Evolutionary conservation across 2,329 filamentous ascomycete species (phyloP), one percentile per base, ranked within the genome.

Genomic region (Sporothrix euskadiensis): DNA sequence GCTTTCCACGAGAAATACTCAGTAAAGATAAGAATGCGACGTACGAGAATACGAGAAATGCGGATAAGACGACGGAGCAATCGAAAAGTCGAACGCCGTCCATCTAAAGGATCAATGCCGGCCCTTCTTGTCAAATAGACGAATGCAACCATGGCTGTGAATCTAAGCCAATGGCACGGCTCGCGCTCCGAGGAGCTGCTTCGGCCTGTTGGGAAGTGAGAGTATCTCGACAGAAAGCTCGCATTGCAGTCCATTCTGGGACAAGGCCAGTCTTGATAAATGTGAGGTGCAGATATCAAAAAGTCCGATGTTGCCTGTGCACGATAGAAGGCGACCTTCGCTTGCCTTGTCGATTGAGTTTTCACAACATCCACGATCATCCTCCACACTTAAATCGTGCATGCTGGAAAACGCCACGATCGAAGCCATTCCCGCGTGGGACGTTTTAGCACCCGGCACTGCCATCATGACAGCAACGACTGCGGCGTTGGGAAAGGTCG

Each of bases 191-290:
- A 69, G 2, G 16, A 35, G 30, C 66, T 49, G 47, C 5, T 26
- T 49, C 22, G 16, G 9, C 35, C 39, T 22, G 35, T 12, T 41
- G 59, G 16, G 19, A 12, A 14, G 14, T 7, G 7, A 4, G 19
- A 10, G 41, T 12, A 14, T 26, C 52, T 54, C n/a, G 49, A 54
- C 49, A 22, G 19, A 16, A 54, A 32, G 9, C 49, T 56, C 66
- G 66, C 66, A 56, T 30, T 35, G 66, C 47, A 54, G 30, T 69
- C 66, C 66, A 56, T 56, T 69, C 9, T 56, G 19, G 66, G 32
- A 68, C n/a, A 69, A 56, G 66, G 30, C 19, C 39, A 26, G 39
- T 65, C n/a, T 22, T 14, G 4, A 5, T n/a, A n/a, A 59, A 2
- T 59, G 56, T 10, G 32, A 41, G 9, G n/a, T 7, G 35, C 9